Evolutionary conservation across 345 rosid genomes (phyloP), one percentile per base, ranked within the genome.

Genomic region (Eucalyptus curtisii): DNA sequence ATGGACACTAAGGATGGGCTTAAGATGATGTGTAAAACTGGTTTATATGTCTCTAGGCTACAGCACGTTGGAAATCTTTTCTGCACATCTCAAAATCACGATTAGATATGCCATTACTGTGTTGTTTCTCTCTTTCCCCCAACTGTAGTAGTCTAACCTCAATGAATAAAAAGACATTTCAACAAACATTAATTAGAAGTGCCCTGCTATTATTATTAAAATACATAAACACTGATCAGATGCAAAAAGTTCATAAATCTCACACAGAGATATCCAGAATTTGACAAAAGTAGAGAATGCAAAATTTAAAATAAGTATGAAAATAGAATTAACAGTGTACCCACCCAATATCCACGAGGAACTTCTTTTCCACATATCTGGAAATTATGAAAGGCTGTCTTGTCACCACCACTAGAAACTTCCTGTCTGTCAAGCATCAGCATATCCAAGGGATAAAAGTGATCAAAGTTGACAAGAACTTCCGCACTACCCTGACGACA

Each of bases 301-400:
- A 37, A 49, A 86, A 40, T 59, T 22, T 33, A 22, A 45, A 47
- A 45, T 10, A 44, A 47, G 9, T 44, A 37, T 4, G 19, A 10
- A 47, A 85, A 61, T 40, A 85, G 25, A 13, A 57, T 52, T 30
- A 45, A 87, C 48, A 31, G 10, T 88, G 50, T 81, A 85, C 95
- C 57, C 88, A 98, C 99, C 95, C 98, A 98, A 90, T 97, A 95
- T 93, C 99, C 99, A 89, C 97, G 98, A 53, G 99, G 99, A 92
- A 96, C 94, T 91, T 95, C 99, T 89, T 98, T 95, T 86, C 99
- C 99, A 92, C 99, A 97, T 52, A 97, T 95, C 87, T 92, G 96
- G 89, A 93, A 92, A 91, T 90, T 94, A 79, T 87, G 90, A 37
- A 94, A 91, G 61, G 90, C 84, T 64, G 89, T 89, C 57, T 92